Evolutionary conservation across 768 basidiomycete genomes (phyloP), one percentile per base, ranked within the genome.

Genomic region (Glaciozyma antarctica): DNA sequence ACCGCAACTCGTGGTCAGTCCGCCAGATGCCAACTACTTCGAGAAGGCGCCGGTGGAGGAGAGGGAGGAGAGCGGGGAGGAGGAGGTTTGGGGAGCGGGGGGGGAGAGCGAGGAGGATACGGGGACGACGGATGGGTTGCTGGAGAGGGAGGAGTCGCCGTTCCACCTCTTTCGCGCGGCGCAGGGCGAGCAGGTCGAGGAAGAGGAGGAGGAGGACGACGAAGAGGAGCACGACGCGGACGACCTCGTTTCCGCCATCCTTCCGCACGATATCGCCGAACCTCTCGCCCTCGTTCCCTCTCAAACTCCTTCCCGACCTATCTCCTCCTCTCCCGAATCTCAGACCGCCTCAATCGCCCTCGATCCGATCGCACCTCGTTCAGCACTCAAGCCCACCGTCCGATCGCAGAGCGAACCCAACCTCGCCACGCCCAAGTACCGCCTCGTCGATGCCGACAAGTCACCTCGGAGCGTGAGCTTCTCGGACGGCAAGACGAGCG

Each of bases 401-500:
- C 61, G 79, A 78, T 21, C 74, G 75, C 54, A 79, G 76, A 45
- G 80, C 79, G 24, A 80, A 73, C 22, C 71, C 79, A 81, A 76
- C 22, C 86, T 77, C 51, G 21, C 30, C 67, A 68, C 53, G 26
- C 66, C 55, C 47, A 47, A 60, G 21, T 56, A 34, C 30, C 66
- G 65, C 32, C 15, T 17, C 34, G 30, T 55, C 60, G 21, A 77
- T 16, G 58, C 38, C 6, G 56, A 43, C 45, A 59, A 44, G 45
- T 34, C 86, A 70, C 83, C 85, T n/a, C 82, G 90, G 47, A 90
- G 88, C 51, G 94, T 99, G 63, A 94, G 90, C 76, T 99, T 99
- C 78, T 95, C 92, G 30, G 95, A 99, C 75, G 95, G 95, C 8
- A 87, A 85, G 75, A 82, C 82, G 66, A 86, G 87, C 41, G 93